Evolutionary conservation across 2,329 filamentous ascomycete species (phyloP).

Genomic region (Colletotrichum lentis): DNA sequence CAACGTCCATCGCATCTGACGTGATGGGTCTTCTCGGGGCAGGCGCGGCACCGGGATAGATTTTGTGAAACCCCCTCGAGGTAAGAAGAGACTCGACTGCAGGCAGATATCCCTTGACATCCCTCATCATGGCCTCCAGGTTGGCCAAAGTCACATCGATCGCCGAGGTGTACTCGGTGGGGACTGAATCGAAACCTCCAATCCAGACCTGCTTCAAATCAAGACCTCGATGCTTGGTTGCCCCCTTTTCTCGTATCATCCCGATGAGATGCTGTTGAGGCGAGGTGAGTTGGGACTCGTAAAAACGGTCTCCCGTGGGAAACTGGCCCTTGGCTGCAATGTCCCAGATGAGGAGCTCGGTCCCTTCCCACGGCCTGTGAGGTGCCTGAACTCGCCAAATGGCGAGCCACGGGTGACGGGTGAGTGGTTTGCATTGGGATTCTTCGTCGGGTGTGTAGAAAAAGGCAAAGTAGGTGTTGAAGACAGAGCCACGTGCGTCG

Average conservation of each 20-base stretch:
- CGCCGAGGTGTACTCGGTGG: conserved; percentile 42
- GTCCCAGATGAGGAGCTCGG: conserved; percentile 67
- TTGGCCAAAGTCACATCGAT: conserved; percentile 55
- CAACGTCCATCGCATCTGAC: conserved; percentile 29
- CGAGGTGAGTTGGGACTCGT: conserved; percentile 50
- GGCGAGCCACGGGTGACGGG: conserved; percentile 61
- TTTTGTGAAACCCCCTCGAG: conserved; percentile 50
- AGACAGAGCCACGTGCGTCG: background rate
- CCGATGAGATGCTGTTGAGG: conserved; percentile 58
- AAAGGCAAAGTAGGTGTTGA: conserved; percentile 54
- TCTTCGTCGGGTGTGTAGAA: conserved; percentile 55
- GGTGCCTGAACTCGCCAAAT: conserved; percentile 56
- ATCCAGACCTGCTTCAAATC: conserved; percentile 57
- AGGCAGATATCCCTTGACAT: conserved; percentile 51
- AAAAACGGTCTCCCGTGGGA: conserved; percentile 34
- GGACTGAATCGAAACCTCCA: conserved; percentile 46
- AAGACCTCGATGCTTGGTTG: conserved; percentile 45
- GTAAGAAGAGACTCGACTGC: conserved; percentile 43
- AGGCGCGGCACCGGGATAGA: conserved; percentile 39
- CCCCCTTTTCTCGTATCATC: conserved; percentile 46
- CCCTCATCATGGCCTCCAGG: conserved; percentile 46
- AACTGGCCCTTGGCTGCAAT: conserved; percentile 44
- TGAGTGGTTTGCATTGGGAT: conserved; percentile 37
- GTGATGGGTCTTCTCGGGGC: background rate
- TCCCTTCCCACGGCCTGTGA: conserved; percentile 46